Evolutionary conservation across 129 eudicot genomes (phyloP), one percentile per base, ranked within the genome.

Genomic region (Dittrichia graveolens): DNA sequence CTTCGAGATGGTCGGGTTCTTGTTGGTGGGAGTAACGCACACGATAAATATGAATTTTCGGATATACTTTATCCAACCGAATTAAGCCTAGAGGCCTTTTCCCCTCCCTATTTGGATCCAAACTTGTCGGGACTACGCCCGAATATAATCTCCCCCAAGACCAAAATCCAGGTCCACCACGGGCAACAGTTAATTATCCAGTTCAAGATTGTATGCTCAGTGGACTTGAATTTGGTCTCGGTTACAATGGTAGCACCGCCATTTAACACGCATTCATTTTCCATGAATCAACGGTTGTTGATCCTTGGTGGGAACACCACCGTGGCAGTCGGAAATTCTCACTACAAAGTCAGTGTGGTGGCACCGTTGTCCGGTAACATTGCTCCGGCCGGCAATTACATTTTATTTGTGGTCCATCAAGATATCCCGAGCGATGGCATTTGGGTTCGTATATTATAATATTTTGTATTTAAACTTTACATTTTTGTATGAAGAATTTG

Each of bases 211-310:
- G 19, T 74, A 8, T 86, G 87, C 14, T 44, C 44, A 9, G 44
- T 89, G 5, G 79, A 85, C 12, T 68, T 38, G 5, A 48, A 35
- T 37, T 13, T 61, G 82, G 77, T 89, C 3, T 58, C n/a, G 85
- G 92, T 87, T 10, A 89, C 90, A 15, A 83, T 93, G 98, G 80
- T 89, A 3, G 74, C 88, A 58, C 98, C 98, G n/a, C 16, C 95
- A 0, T 93, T 93, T 62, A 82, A 70, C 31, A 93, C 98, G 0
- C 98, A n/a, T n/a, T n/a, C n/a, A n/a, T n/a, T n/a, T n/a, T n/a
- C n/a, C n/a, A n/a, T n/a, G n/a, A n/a, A n/a, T 16, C 98, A 93
- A 57, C 81, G 98, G 69, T 42, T 87, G 45, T 35, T 93, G 78
- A 79, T 83, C 1, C 86, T 93, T 6, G 66, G 67, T 5, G 85